phyloP scores from a whole-genome alignment of 148 eudicot species.

The Fagopyrum homotropicum region DNA sequence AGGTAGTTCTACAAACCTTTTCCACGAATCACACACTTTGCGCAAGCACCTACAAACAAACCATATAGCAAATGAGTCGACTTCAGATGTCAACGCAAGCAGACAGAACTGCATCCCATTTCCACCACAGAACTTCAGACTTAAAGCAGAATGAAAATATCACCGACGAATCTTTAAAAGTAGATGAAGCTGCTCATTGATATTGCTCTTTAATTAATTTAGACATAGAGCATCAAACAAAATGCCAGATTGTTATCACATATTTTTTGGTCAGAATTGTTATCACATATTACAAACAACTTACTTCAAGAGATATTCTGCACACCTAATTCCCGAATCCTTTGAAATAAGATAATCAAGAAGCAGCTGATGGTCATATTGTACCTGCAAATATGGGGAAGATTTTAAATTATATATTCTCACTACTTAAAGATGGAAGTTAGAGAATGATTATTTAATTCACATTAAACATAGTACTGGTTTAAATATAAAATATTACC shows the following conservation, averaged over 20 bases:
- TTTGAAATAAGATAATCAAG: slow-evolving; percentile 94
- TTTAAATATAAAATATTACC: slow-evolving; percentile 31
- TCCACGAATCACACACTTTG: slow-evolving; percentile 60
- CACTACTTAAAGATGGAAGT: background rate
- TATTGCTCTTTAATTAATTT: background rate
- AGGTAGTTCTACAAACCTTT: slow-evolving; percentile 38
- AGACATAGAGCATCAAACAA: background rate
- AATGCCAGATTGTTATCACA: background rate
- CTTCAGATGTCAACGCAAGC: background rate
- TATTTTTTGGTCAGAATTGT: background rate
- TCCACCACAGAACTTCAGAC: too few relatives aligned
- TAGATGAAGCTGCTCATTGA: background rate
- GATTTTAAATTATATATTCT: background rate
- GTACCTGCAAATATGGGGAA: slow-evolving; percentile 45
- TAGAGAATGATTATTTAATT: background rate
- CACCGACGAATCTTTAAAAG: background rate
- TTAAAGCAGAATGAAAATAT: background rate
- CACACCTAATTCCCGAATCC: slow-evolving; percentile 67
- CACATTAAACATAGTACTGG: background rate
- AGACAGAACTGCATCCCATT: background rate
- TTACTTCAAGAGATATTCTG: slow-evolving; percentile 85
- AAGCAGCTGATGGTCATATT: slow-evolving; percentile 87
- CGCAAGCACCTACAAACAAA: slow-evolving; percentile 59
- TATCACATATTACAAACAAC: background rate
- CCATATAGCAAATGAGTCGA: background rate